Percentiles rank a stretch among this genome's conserved stretches.
phyloP scores from a whole-genome alignment of 192 early-diverging fungal genomes.

The Phlyctochytrium arcticum region DNA sequence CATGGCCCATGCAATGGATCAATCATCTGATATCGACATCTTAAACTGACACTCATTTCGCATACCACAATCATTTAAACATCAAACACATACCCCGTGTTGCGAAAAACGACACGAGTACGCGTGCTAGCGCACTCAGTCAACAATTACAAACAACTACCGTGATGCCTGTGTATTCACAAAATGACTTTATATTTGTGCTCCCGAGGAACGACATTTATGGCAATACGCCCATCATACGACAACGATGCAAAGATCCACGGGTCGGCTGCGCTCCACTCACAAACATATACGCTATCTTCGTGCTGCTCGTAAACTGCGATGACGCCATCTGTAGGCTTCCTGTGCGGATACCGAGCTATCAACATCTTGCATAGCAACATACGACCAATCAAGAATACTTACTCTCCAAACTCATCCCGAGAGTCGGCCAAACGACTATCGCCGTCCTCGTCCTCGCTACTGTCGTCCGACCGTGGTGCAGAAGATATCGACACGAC shows the following conservation, averaged over 20 bases:
- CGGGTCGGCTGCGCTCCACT: slow-evolving; percentile 86
- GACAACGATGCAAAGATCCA: slow-evolving; percentile 95
- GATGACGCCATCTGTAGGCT: slow-evolving; percentile 72
- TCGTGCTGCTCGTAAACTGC: slow-evolving; percentile 91
- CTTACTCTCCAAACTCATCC: slow-evolving; percentile 22
- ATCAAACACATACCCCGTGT: background rate
- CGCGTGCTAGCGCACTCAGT: no score
- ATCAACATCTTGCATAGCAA: no score
- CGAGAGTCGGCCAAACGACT: background rate
- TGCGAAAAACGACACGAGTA: no score
- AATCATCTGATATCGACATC: no score
- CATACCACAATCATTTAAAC: background rate
- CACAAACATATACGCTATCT: slow-evolving; percentile 84
- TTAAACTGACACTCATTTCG: no score
- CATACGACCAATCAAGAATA: background rate
- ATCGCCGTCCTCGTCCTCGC: slow-evolving; percentile 34
- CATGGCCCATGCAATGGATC: no score
- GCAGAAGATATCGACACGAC: slow-evolving; percentile 83
- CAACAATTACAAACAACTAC: no score
- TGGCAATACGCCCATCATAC: slow-evolving; percentile 88
- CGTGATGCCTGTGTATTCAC: no score
- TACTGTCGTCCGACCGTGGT: slow-evolving; percentile 30
- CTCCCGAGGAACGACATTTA: slow-evolving; percentile 82
- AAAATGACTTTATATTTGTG: slow-evolving; percentile 83
- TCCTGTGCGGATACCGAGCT: no score